Evolutionary conservation across 495 filamentous ascomycete species (phyloP).

Genomic region (Hypoxylon perforatum): DNA sequence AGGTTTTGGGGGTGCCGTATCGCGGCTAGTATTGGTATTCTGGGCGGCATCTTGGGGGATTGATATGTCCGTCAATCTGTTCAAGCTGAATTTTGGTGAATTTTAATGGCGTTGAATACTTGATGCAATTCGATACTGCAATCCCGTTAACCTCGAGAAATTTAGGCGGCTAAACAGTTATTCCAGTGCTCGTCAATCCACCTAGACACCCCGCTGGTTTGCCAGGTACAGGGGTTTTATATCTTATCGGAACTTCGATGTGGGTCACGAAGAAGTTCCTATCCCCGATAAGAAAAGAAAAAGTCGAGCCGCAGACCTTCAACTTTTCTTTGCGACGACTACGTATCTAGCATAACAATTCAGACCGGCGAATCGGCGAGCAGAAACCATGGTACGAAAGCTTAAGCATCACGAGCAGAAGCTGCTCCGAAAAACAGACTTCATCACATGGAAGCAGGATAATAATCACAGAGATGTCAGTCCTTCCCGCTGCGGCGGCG

Average conservation of each 20-base stretch:
- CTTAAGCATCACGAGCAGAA: constrained; percentile 91
- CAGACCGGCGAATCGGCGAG: not conserved
- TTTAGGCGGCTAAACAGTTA: constrained; percentile 32
- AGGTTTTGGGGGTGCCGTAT: constrained; percentile 36
- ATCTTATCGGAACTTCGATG: constrained; percentile 33
- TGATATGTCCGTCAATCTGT: constrained; percentile 11
- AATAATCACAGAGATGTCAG: constrained; percentile 77
- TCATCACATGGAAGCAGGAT: constrained; percentile 92
- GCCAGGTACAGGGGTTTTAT: constrained; percentile 21
- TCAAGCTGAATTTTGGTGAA: not conserved
- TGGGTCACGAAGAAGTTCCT: constrained; percentile 11
- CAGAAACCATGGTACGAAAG: constrained; percentile 78
- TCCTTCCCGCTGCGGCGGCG: not conserved
- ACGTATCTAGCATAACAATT: not conserved
- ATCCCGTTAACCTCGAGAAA: constrained; percentile 8
- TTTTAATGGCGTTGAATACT: not conserved
- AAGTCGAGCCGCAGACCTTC: constrained; percentile 27
- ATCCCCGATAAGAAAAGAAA: constrained; percentile 31
- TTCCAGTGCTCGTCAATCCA: constrained; percentile 20
- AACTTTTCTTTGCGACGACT: constrained; percentile 8
- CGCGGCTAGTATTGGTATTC: constrained; percentile 35
- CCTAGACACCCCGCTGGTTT: constrained; percentile 15
- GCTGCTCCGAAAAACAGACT: constrained; percentile 89
- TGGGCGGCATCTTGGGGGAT: constrained; percentile 44
- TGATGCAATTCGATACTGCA: constrained; percentile 1